Evolutionary conservation across 2,329 filamentous ascomycete genomes (phyloP), one percentile per base, ranked within the genome.

Genomic region (Paecilomyces fulvus): DNA sequence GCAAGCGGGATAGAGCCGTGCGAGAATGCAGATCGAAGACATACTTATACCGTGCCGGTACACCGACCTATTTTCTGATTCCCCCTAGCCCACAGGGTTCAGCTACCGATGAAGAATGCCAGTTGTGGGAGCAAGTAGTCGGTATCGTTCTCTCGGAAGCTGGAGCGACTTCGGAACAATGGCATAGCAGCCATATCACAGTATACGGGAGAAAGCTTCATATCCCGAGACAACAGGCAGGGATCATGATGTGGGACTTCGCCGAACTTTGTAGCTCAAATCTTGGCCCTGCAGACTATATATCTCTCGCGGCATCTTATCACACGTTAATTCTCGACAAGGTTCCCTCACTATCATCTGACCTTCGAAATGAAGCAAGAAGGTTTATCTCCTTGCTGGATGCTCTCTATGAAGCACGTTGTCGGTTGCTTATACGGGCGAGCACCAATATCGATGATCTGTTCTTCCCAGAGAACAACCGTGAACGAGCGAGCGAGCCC

Each of bases 251-350:
- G 55, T 90, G 87, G 82, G 80, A 82, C 9, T 94, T 92, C 63
- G 65, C 77, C 12, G 80, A 87, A 33, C 80, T 92, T 1, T 90
- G 88, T 57, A 79, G 80, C 58, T 74, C 72, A 5, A 77, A 78
- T 1, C 84, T 91, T 49, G 89, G 89, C 0, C 88, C 89, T 1
- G 89, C 89, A 28, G 89, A 94, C 73, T 94, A 92, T 72, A 88
- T 92, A 55, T 88, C 87, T 1, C 81, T 94, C 68, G 88, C 89
- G 1, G 91, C 88, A 1, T 87, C 82, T 14, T 92, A 86, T 69
- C 88, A 92, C 70, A 92, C 89, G 0, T 80, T 92, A 59, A 83
- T 92, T 66, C 76, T 92, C 51, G 86, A 87, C 61, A 74, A 84
- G 20, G 79, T 92, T 1, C 89, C 89, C 0, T 68, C 87, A 14